Percentiles rank a stretch among this genome's conserved stretches.
phyloP scores from a whole-genome alignment of 2,329 filamentous ascomycete genomes.

The Trichoderma gracile region DNA sequence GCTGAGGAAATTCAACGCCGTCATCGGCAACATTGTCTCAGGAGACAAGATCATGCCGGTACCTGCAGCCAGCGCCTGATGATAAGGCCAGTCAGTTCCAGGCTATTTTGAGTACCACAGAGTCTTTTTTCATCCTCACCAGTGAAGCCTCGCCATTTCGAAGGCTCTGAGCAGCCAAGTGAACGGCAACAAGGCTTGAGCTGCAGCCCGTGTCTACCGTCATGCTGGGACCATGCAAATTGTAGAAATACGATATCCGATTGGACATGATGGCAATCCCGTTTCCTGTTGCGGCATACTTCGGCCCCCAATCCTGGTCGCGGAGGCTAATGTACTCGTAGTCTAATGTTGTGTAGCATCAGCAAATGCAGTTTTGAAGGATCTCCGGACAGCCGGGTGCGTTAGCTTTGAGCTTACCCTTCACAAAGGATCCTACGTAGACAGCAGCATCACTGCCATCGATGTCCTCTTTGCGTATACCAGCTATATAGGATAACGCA shows the following conservation, averaged over 20 bases:
- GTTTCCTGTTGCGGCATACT: slow-evolving; percentile 55
- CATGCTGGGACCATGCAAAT: slow-evolving; percentile 57
- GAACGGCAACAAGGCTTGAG: slow-evolving; percentile 54
- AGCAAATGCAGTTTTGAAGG: background rate
- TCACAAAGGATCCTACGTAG: slow-evolving; percentile 54
- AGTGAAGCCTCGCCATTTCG: slow-evolving; percentile 46
- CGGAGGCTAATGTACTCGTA: slow-evolving; percentile 53
- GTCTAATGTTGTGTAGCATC: slow-evolving; percentile 37
- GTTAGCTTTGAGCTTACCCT: slow-evolving; percentile 39
- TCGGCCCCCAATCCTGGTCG: slow-evolving; percentile 52
- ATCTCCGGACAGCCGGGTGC: background rate
- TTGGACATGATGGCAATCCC: slow-evolving; percentile 57
- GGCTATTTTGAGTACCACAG: no score
- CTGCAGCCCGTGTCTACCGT: slow-evolving; percentile 63
- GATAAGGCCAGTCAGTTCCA: slow-evolving; percentile 27
- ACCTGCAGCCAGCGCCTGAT: slow-evolving; percentile 51
- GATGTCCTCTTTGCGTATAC: slow-evolving; percentile 46
- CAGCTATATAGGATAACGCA: slow-evolving; percentile 37
- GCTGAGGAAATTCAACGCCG: slow-evolving; percentile 54
- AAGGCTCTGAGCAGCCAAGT: slow-evolving; percentile 54
- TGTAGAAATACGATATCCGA: slow-evolving; percentile 56
- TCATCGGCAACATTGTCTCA: slow-evolving; percentile 59
- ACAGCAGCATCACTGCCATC: slow-evolving; percentile 49
- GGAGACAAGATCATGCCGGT: slow-evolving; percentile 56
- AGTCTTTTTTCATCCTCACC: slow-evolving; percentile 31